Evolutionary conservation across 2,329 filamentous ascomycete genomes (phyloP).

Genomic region (Cordyceps fumosorosea): DNA sequence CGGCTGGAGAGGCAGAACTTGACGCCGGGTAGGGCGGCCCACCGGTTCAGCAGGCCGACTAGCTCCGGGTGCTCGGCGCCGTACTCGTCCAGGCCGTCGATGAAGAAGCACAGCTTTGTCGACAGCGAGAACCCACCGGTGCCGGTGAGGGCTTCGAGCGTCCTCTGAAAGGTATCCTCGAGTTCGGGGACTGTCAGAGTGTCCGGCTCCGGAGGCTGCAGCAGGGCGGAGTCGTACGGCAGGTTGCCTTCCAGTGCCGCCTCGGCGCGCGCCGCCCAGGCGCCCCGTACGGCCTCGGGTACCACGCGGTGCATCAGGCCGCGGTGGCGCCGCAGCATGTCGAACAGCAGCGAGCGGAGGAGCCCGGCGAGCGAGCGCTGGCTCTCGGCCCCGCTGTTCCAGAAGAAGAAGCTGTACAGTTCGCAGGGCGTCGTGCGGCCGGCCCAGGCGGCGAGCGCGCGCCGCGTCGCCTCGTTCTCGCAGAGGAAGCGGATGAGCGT

Average conservation of each 20-base stretch:
- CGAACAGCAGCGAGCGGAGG: constrained; percentile 24
- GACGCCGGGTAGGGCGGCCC: constrained; percentile 8
- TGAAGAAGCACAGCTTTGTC: constrained; percentile 13
- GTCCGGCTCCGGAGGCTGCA: not conserved
- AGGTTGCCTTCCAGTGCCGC: not conserved
- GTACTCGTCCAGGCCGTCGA: constrained; percentile 19
- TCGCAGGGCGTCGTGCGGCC: constrained; percentile 11
- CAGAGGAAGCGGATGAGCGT: constrained; percentile 32
- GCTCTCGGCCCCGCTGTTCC: constrained; percentile 22
- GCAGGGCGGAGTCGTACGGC: not conserved
- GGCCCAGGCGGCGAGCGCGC: constrained; percentile 23
- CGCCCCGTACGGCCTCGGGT: not conserved
- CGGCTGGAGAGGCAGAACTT: constrained; percentile 25
- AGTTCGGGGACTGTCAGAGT: not conserved
- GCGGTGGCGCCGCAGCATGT: constrained; percentile 18
- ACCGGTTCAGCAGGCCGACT: not conserved
- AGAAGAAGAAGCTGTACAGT: constrained; percentile 28
- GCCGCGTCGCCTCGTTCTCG: constrained; percentile 15
- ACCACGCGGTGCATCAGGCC: constrained; percentile 17
- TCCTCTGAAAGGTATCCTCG: not conserved
- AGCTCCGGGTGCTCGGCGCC: constrained; percentile 10
- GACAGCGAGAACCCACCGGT: not conserved
- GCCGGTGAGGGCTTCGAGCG: not conserved
- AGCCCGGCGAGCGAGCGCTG: constrained; percentile 28
- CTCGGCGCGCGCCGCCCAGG: not conserved